Conservation (phyloP, 2,329 filamentous ascomycete species). For the Penicillium sp. region DNA sequence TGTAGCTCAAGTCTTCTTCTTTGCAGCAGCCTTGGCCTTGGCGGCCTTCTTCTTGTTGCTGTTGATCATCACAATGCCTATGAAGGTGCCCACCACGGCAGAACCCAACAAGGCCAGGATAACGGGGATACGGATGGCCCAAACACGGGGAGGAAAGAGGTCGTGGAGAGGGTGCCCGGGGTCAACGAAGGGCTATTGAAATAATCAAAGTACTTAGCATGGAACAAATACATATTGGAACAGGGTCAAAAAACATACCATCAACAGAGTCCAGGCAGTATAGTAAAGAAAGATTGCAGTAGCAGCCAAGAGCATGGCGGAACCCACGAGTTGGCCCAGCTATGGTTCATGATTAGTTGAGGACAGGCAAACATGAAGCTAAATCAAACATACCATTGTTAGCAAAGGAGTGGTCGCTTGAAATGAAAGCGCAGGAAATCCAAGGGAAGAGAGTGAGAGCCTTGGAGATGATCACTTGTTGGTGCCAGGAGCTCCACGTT, state of each 20-base stretch:
- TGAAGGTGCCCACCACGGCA: slow-evolving; percentile 92
- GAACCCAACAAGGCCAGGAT: slow-evolving; percentile 90
- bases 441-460: slow-evolving; percentile 7
- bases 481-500: slow-evolving; percentile 22
- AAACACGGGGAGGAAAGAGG: slow-evolving; percentile 94
- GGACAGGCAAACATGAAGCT: background rate
- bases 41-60: slow-evolving; percentile 97
- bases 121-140: slow-evolving; percentile 97
- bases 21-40: slow-evolving; percentile 79
- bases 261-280: slow-evolving; percentile 94
- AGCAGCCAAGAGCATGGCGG: slow-evolving; percentile 74
- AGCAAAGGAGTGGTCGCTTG: slow-evolving; percentile 9
- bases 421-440: slow-evolving; percentile 8
- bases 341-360: slow-evolving; percentile 44
- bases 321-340: slow-evolving; percentile 86
- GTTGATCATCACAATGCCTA: slow-evolving; percentile 96
- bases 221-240: background rate
- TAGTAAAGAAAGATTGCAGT: slow-evolving; percentile 84
- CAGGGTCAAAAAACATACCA: slow-evolving; percentile 62
- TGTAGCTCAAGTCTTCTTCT: slow-evolving; percentile 75
- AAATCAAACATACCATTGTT: slow-evolving; percentile 29
- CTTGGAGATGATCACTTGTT: slow-evolving; percentile 9
- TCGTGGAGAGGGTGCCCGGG: slow-evolving; percentile 88
- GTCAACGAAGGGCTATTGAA: slow-evolving; percentile 87
- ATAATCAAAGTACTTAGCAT: background rate